Evolutionary conservation across 805 yeast genomes (phyloP).

Genomic region (Starmerella apicola): DNA sequence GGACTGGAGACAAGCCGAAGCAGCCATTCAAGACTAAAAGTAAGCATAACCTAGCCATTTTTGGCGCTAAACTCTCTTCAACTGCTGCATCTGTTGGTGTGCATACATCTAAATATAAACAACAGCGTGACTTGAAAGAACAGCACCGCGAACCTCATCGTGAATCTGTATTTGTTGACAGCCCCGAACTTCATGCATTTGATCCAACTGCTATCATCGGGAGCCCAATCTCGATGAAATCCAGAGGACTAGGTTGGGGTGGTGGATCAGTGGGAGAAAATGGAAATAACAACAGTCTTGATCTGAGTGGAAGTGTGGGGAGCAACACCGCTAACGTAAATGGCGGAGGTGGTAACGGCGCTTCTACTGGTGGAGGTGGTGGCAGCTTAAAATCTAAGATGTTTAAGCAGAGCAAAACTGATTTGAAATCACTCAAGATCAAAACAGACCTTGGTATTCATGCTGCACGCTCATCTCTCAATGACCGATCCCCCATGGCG

Average conservation of each 20-base stretch:
- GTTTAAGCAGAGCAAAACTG: conserved; percentile 27
- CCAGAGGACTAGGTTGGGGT: not conserved
- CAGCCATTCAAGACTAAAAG: conserved; percentile 14
- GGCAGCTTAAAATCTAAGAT: conserved; percentile 24
- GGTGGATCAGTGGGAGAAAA: not conserved
- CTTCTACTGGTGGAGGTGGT: not conserved
- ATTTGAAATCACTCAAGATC: conserved; percentile 18
- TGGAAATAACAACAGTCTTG: too few species aligned
- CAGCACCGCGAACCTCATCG: conserved; percentile 6
- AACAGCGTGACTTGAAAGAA: conserved; percentile 9
- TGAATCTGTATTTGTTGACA: conserved; percentile 12
- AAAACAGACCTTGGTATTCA: conserved; percentile 23
- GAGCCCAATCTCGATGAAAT: not conserved
- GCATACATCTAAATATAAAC: conserved; percentile 20
- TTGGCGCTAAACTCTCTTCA: conserved; percentile 21
- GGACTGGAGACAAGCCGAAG: conserved; percentile 3
- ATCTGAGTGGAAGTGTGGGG: not conserved
- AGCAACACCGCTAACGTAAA: too few species aligned
- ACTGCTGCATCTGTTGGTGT: conserved; percentile 28
- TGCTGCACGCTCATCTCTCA: conserved; percentile 22
- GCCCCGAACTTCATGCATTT: conserved; percentile 12
- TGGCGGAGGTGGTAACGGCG: conserved; percentile 11
- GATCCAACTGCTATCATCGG: conserved; percentile 1
- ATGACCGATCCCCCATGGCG: conserved; percentile 25
- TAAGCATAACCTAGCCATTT: conserved; percentile 19